Percentiles rank a stretch among this genome's conserved stretches.
These are phyloP conservation scores for slime mould (Dictyostelium discoideum) DNA, from an alignment of 78 protist genomes.

Conservation along the genomic window DNA sequence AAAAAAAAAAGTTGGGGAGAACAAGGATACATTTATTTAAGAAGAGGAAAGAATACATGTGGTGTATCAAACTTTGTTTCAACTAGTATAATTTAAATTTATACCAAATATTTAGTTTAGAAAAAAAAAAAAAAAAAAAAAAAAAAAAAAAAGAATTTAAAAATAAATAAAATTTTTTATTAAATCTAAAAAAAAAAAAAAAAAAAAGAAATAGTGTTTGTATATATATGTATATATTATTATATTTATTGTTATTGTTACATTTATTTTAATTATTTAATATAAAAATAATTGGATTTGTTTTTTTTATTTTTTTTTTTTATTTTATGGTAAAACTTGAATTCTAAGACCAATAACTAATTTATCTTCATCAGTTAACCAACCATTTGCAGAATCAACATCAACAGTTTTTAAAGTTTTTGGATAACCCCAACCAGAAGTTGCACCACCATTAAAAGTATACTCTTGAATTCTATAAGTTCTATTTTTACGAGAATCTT, in stretches of 20 bases:
- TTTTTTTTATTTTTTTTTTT: too few species aligned
- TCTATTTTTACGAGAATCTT: background rate
- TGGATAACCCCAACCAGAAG: background rate
- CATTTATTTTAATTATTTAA: too few species aligned
- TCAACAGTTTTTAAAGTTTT: background rate
- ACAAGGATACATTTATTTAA: constrained; percentile 1
- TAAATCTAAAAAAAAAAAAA: too few species aligned
- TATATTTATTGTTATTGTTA: too few species aligned
- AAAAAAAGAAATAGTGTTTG: too few species aligned
- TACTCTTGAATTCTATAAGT: background rate
- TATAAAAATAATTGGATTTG: too few species aligned
- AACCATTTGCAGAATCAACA: background rate
- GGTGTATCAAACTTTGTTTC: constrained; percentile 23
- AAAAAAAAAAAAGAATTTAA: too few species aligned
- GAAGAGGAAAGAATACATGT: background rate
- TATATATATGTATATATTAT: too few species aligned
- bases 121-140: too few species aligned
- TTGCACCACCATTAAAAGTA: background rate
- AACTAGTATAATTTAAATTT: background rate
- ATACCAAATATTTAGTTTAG: too few species aligned
- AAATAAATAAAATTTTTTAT: too few species aligned
- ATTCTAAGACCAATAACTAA: background rate
- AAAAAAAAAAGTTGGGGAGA: constrained; percentile 55
- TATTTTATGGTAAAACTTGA: background rate
- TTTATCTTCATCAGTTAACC: background rate